Base-by-base conservation (phyloP, 176 grass and related monocot species). In the Oryza meyeriana region DNA sequence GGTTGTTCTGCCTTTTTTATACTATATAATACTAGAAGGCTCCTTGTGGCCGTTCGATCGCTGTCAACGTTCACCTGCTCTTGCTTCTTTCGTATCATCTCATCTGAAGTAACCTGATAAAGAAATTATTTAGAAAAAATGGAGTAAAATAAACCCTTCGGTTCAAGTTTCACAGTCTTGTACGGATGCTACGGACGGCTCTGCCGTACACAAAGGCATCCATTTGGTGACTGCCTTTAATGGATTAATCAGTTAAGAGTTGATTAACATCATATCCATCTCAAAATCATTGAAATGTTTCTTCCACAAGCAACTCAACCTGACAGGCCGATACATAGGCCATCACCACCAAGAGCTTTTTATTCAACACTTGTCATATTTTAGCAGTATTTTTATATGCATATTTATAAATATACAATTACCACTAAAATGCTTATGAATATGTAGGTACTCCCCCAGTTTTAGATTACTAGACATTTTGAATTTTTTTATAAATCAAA, bases 221-320 rank as follows among this genome's bases (percentile, higher is more conserved):
- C 18, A 52, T 52, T 45, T n/a, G n/a, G n/a, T n/a, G n/a, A n/a
- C n/a, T n/a, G n/a, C n/a, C n/a, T n/a, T 79, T 71, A 4, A 18
- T 27, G 8, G 18, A 55, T 28, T 27, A 12, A 18, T 34, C 5
- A 16, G 44, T 18, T 17, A 24, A 36, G 20, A 8, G 48, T 52
- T 52, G 14, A 52, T 52, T 52, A 1, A 10, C 35, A 64, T 82
- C 28, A 44, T 69, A 12, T 73, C 24, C 14, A 20, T 42, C 29
- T 7, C 20, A 20, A 71, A 62, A 42, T 34, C 34, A 5, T n/a
- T n/a, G 3, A 10, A 41, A 33, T 13, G 58, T 17, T 70, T 62
- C 29, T 35, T n/a, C 2, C 18, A 10, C 74, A 78, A 79, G 75
- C 75, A 79, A 79, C 75, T 52, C 2, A 32, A 69, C 22, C 27